phyloP scores from a whole-genome alignment of 768 basidiomycete species.

The Hypholoma fasciculare region DNA sequence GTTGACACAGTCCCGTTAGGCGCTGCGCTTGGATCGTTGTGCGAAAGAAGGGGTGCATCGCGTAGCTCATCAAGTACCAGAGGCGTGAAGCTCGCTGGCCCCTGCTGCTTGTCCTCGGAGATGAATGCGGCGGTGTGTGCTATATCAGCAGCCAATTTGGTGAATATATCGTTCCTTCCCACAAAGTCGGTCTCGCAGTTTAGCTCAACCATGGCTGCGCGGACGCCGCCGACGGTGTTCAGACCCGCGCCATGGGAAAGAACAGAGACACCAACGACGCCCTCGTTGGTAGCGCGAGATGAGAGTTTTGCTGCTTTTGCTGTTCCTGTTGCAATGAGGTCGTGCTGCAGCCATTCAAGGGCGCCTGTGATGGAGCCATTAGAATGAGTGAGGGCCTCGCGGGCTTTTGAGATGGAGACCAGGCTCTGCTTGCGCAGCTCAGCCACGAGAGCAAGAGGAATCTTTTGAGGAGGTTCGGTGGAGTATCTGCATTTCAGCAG shows the following conservation, averaged over 20 bases:
- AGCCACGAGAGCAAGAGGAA: slow-evolving; percentile 77
- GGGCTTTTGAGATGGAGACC: slow-evolving; percentile 85
- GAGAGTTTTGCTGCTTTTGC: slow-evolving; percentile 84
- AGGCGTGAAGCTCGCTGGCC: slow-evolving; percentile 38
- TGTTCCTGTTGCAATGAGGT: slow-evolving; percentile 68
- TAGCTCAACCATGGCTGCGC: slow-evolving; percentile 88
- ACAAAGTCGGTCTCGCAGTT: slow-evolving; percentile 99
- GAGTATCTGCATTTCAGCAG: slow-evolving; percentile 45
- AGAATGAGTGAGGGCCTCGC: slow-evolving; percentile 77
- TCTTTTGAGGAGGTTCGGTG: slow-evolving; percentile 46
- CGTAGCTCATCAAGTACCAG: slow-evolving; percentile 50
- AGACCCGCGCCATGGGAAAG: slow-evolving; percentile 61
- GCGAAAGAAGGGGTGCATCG: slow-evolving; percentile 68
- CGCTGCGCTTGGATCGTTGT: slow-evolving; percentile 30
- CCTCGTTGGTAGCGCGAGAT: slow-evolving; percentile 73
- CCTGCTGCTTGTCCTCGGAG: slow-evolving; percentile 36
- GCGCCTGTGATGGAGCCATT: slow-evolving; percentile 76
- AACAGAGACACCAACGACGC: slow-evolving; percentile 75
- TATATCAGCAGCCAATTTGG: slow-evolving; percentile 72
- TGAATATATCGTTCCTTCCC: slow-evolving; percentile 81
- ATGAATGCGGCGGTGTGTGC: slow-evolving; percentile 83
- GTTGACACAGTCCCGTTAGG: slow-evolving; percentile 48
- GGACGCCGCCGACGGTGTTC: slow-evolving; percentile 45
- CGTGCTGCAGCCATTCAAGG: slow-evolving; percentile 78
- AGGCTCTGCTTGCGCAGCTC: slow-evolving; percentile 80